Base-by-base conservation (phyloP, 371 early-diverging fungal species). In the Saksenaea vasiformis region DNA sequence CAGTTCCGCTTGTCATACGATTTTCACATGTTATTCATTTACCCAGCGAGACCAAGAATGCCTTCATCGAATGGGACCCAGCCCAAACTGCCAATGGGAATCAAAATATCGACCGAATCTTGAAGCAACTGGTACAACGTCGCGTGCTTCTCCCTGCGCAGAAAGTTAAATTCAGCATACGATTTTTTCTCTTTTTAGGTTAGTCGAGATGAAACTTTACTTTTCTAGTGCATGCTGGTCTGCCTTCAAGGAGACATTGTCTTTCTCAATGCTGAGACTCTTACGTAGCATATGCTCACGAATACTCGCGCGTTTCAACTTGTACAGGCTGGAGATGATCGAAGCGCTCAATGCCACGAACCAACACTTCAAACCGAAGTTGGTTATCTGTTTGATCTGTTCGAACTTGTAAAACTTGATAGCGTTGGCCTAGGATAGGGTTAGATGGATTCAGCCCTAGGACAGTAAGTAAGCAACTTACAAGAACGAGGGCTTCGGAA, bases 41-140 rank as follows among this genome's bases (percentile, higher is more conserved):
- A 83, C 80, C 90, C 91, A 72, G 84, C 82, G 56, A 90, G 72
- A 61, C 91, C 91, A 58, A 90, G 77, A 44, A 86, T 66, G 55
- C 91, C 91, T 57, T 88, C 87, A 62, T 85, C 84, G 31, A 81
- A 75, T 51, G 71, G 61, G 39, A 87, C 44, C 67, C 78, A 86
- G n/a, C 81, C 85, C 61, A 90, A 73, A 14, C 80, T 74, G 35
- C 84, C 73, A 38, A 80, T 70, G 13, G 91, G 91, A 56, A 90
- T 85, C 38, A 85, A 70, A 56, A 84, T 75, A 66, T 90, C 91
- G 55, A 88, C 72, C 56, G 74, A 69, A 68, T 90, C 89, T 68
- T 84, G 86, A 58, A 87, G 58, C 22, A 90, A 68, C 61, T 87
- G 82, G 62, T 77, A 80, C 57, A 71, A 72, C 44, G 82, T 69